A percentile compares a stretch with the other conserved stretches of the same genome.
Evolutionary conservation across 176 grass and related monocot genomes (phyloP).

Genomic region (Musa troglodytarum): DNA sequence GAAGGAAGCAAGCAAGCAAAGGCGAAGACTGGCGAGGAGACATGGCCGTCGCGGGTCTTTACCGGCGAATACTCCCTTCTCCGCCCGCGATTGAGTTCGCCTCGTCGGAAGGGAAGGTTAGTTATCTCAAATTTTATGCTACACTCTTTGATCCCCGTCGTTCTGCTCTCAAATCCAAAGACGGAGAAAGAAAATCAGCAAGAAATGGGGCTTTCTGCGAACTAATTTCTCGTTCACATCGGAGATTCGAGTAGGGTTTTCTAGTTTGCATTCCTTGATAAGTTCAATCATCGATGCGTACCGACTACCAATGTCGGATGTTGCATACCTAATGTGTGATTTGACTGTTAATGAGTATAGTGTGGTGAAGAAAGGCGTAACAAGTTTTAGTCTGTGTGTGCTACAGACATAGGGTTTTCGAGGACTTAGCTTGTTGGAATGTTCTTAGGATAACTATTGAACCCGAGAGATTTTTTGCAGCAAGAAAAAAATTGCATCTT

Average conservation of each 20-base stretch:
- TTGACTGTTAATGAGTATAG: not conserved
- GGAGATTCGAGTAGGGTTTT: not conserved
- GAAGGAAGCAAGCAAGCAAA: not conserved
- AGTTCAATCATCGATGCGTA: not conserved
- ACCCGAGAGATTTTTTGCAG: not conserved
- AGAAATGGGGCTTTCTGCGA: not conserved
- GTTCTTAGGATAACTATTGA: not conserved
- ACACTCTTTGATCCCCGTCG: not conserved
- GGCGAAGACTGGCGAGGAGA: not conserved
- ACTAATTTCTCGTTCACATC: not conserved
- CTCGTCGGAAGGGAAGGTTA: conserved; percentile 59
- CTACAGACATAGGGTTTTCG: not conserved
- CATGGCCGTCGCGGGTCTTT: conserved; percentile 55
- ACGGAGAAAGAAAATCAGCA: not conserved
- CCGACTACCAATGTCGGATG: not conserved
- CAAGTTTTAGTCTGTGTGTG: not conserved
- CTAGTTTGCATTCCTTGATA: not conserved
- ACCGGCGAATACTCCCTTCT: conserved; percentile 63
- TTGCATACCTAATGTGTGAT: not conserved
- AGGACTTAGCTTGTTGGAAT: conserved; percentile 1
- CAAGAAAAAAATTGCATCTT: not conserved
- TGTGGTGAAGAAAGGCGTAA: not conserved
- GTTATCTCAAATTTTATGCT: not conserved
- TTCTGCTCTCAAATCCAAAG: not conserved
- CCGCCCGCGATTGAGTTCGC: conserved; percentile 89